These are phyloP conservation scores for Coemansia sp. DNA, from an alignment of 192 early-diverging fungal genomes.

Conservation along the genomic window DNA sequence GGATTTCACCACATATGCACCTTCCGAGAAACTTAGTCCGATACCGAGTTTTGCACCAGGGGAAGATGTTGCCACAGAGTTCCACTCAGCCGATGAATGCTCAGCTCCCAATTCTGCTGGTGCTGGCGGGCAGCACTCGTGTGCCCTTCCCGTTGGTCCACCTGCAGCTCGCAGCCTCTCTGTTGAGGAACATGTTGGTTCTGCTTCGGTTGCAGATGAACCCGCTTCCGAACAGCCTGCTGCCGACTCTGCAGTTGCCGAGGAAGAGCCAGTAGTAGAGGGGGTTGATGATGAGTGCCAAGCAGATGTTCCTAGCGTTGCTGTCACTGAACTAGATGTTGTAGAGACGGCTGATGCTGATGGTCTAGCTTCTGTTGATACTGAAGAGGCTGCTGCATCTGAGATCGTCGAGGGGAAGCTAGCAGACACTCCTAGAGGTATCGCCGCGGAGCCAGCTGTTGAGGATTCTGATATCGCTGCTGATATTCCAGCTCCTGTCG, in stretches of 20 bases:
- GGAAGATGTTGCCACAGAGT: background rate
- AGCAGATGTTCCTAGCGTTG: no score
- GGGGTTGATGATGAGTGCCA: background rate
- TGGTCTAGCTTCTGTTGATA: no score
- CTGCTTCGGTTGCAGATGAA: background rate
- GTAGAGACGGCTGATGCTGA: background rate
- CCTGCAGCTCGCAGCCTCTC: background rate
- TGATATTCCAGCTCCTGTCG: no score
- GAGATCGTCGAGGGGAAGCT: no score
- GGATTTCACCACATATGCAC: background rate
- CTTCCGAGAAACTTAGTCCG: background rate
- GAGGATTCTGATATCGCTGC: no score
- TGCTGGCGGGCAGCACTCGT: background rate
- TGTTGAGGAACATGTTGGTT: background rate
- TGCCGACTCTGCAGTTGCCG: background rate
- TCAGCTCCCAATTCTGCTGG: background rate
- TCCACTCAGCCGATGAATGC: background rate
- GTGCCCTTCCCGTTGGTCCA: no score
- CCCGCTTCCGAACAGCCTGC: constrained; percentile 1
- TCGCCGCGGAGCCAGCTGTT: no score
- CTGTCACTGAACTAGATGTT: no score
- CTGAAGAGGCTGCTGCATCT: no score
- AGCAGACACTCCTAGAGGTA: no score
- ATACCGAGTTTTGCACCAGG: background rate
- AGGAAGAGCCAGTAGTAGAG: background rate